These are phyloP conservation scores for Kalmusia sp. DNA, from an alignment of 2,329 filamentous ascomycete species.

Conservation along the genomic window DNA sequence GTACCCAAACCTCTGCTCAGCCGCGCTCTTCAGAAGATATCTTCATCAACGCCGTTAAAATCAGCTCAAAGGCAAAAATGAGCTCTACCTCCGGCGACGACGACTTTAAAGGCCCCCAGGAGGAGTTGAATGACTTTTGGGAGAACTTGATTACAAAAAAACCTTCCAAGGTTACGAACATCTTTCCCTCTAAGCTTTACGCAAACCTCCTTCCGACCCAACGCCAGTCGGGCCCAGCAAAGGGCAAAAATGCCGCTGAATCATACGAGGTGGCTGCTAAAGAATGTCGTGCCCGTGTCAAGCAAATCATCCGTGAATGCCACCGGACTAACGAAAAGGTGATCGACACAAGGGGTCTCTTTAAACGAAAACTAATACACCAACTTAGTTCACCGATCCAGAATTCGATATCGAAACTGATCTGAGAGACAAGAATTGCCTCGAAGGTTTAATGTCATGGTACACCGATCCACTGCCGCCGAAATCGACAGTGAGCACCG, in stretches of 20 bases:
- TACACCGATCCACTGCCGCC: constrained; percentile 61
- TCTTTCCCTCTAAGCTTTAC: constrained; percentile 72
- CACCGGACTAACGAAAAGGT: constrained; percentile 76
- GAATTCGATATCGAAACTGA: constrained; percentile 85
- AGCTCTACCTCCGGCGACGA: constrained; percentile 23
- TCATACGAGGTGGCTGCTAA: constrained; percentile 76
- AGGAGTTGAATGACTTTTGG: constrained; percentile 76
- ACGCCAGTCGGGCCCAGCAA: constrained; percentile 56
- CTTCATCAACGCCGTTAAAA: not conserved
- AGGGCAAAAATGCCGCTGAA: constrained; percentile 66
- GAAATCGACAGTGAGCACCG: constrained; percentile 16
- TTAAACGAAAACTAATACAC: not conserved
- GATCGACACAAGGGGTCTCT: not conserved
- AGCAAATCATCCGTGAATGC: constrained; percentile 67
- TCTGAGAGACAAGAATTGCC: constrained; percentile 56
- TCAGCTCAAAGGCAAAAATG: constrained; percentile 14
- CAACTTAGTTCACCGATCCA: constrained; percentile 69
- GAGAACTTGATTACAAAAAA: constrained; percentile 69
- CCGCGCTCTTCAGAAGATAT: not conserved
- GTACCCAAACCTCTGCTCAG: not conserved
- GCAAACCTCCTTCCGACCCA: constrained; percentile 52
- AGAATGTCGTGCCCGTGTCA: constrained; percentile 68
- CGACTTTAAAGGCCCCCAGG: constrained; percentile 59
- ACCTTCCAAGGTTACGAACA: constrained; percentile 74
- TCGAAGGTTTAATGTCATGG: constrained; percentile 46